Conservation (phyloP, 2,329 filamentous ascomycete genomes). For the Claviceps spartinae region DNA sequence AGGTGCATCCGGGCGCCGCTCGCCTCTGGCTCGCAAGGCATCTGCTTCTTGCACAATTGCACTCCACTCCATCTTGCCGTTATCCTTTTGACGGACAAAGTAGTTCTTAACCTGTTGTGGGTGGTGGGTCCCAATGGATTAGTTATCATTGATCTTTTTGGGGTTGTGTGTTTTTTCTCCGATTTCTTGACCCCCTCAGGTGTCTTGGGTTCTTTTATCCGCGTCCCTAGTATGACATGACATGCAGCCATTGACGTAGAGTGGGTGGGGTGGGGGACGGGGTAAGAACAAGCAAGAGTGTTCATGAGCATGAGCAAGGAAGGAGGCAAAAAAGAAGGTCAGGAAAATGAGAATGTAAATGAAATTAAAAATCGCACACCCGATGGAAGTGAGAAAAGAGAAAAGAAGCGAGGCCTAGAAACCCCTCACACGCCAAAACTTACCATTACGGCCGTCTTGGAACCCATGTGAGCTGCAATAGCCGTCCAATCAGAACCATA, state of each 20-base stretch:
- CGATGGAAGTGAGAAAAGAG: not conserved
- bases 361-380: not conserved
- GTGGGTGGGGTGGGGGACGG: not conserved
- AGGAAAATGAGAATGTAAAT: not conserved
- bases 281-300: not conserved
- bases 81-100: slow-evolving; percentile 49
- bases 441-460: slow-evolving; percentile 80
- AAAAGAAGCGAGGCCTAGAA: not conserved
- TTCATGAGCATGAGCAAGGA: not conserved
- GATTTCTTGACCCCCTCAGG: no score
- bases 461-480: slow-evolving; percentile 68
- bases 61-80: slow-evolving; percentile 45
- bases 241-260: not conserved
- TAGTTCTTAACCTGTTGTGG: slow-evolving; percentile 54
- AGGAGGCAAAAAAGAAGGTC: not conserved
- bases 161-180: not conserved
- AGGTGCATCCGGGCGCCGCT: slow-evolving; percentile 47
- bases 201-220: not conserved
- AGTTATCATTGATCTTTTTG: not conserved
- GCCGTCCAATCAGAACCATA: slow-evolving; percentile 69
- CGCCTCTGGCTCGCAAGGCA: slow-evolving; percentile 37
- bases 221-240: slow-evolving; percentile 1
- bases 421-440: slow-evolving; percentile 12
- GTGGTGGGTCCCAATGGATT: not conserved
- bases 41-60: slow-evolving; percentile 47